Base-by-base conservation (phyloP, 179 eudicot species). In the Spergularia azorica region DNA sequence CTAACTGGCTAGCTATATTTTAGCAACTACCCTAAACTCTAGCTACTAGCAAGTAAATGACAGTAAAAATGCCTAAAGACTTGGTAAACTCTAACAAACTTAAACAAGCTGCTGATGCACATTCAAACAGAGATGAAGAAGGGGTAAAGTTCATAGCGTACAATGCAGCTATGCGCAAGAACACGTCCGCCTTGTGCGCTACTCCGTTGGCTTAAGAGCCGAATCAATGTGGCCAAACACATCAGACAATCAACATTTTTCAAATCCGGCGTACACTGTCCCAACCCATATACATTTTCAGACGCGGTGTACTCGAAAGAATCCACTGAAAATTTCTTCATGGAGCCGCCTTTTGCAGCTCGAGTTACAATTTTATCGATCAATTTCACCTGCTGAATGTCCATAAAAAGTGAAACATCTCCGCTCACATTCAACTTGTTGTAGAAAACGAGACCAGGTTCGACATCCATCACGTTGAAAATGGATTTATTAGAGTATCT, bases 221-320 rank as follows among this genome's bases (percentile, higher is more conserved):
- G 4, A 26, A 76, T 51, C 9, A 70, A 74, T 8, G 11, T 15
- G 4, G 9, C 20, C 32, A 85, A 77, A 58, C 88, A 85, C 5
- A 1, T 3, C 6, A 60, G 36, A 66, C 88, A 83, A 60, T 80
- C 84, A 16, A 17, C 7, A 17, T 68, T 13, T 5, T 63, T 71
- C 58, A 86, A 76, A 68, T 85, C 80, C 12, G 79, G 76, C 9
- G 87, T 82, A 73, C 87, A 84, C 77, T 84, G 85, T 10, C 32
- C 85, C 68, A 79, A 32, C 26, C 78, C 78, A 75, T 80, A 79
- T 32, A 81, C 66, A 1, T 57, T 63, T 46, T 79, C 17, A 2
- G 54, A 36, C 0, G 16, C 16, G 0, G 68, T 51, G 50, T 9
- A n/a, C 39, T 69, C 38, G 0, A 39, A 62, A 1, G 12, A 9